Evolutionary conservation across 1,284 basidiomycete species (phyloP).

Genomic region (Kwoniella shivajii): DNA sequence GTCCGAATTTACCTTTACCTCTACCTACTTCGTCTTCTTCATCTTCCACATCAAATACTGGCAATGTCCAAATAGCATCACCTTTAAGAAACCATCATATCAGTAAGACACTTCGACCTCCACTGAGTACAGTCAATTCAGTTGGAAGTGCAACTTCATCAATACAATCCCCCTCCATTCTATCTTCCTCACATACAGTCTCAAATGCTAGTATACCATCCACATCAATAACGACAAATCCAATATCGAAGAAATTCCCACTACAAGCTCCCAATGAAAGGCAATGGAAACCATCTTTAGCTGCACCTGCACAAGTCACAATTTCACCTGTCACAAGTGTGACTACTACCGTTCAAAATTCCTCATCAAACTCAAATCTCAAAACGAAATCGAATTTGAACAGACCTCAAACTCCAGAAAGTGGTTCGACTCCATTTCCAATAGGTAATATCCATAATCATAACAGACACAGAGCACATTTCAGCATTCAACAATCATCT

Average conservation of each 20-base stretch:
- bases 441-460: conserved; percentile 2
- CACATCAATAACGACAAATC: background rate
- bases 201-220: conserved; percentile 10
- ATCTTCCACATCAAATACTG: background rate
- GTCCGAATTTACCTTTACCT: no score
- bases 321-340: conserved; percentile 48
- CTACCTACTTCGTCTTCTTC: no score
- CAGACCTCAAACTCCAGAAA: conserved; percentile 7
- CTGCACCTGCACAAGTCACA: conserved; percentile 46
- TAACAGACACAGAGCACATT: conserved; percentile 25
- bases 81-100: conserved; percentile 3
- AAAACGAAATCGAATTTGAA: background rate
- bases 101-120: conserved; percentile 18
- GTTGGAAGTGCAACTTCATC: conserved; percentile 15
- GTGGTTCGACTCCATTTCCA: conserved; percentile 4
- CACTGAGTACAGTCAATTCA: conserved; percentile 18
- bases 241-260: conserved; percentile 21
- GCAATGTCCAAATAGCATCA: background rate
- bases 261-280: conserved; percentile 29
- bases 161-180: conserved; percentile 9
- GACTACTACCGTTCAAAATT: conserved; percentile 41
- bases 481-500: conserved; percentile 13
- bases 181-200: conserved; percentile 19
- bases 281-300: conserved; percentile 44
- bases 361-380: background rate